Conservation (phyloP, 2,329 filamentous ascomycete genomes). For the Claviceps monticola region DNA sequence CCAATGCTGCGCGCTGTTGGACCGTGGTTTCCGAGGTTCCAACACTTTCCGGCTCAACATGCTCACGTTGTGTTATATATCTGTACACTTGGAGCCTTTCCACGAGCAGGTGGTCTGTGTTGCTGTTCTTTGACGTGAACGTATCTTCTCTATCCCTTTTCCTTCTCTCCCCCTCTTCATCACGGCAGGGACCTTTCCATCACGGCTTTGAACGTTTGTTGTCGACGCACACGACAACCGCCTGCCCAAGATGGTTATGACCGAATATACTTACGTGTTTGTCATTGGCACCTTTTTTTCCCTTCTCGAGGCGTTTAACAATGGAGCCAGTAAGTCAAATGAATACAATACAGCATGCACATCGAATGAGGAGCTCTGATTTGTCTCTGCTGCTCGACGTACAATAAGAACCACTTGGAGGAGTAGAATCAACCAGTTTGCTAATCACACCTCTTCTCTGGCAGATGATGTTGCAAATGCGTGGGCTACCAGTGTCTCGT, state of each 20-base stretch:
- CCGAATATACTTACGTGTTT: conserved; percentile 57
- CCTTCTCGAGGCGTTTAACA: conserved; percentile 65
- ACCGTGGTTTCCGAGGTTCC: background rate
- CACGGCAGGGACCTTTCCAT: background rate
- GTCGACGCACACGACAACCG: conserved; percentile 1
- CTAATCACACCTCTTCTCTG: conserved; percentile 4
- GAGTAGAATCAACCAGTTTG: background rate
- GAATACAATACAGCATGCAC: background rate
- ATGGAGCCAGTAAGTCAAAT: conserved; percentile 53
- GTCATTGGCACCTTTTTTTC: conserved; percentile 65
- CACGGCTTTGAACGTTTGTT: background rate
- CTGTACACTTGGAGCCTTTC: background rate
- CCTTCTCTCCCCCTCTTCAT: background rate
- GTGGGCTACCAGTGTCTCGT: conserved; percentile 55
- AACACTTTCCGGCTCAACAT: background rate
- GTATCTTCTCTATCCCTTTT: background rate
- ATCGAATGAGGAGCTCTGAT: no score
- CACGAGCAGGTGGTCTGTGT: background rate
- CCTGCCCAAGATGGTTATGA: conserved; percentile 36
- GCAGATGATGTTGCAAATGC: conserved; percentile 72
- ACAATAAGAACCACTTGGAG: background rate
- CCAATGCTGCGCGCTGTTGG: no score
- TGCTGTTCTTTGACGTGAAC: background rate
- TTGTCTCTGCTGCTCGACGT: no score
- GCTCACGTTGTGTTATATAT: background rate